Base-by-base conservation (phyloP, 2,329 filamentous ascomycete genomes). In the Cucurbitaria berberidis region DNA sequence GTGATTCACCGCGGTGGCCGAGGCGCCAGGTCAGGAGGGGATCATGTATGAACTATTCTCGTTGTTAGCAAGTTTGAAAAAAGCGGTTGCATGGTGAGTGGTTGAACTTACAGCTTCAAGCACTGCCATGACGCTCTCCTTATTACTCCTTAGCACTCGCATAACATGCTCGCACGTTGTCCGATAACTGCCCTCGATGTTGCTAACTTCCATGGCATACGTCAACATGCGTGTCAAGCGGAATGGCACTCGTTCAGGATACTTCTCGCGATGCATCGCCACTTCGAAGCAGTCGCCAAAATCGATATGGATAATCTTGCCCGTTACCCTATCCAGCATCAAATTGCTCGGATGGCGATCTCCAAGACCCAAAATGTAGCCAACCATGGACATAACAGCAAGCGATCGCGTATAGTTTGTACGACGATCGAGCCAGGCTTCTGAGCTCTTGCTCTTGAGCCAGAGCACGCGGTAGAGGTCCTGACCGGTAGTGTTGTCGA, bases 371-470 rank as follows among this genome's bases (percentile, higher is more conserved):
- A 99, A 86, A 61, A 99, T 98, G 76, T 99, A 99, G 59, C 95
- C 95, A n/a, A 98, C 95, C 92, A 99, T 99, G n/a, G 92, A 97
- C 95, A 99, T 99, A 68, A 99, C 95, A 65, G 91, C 95, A 1
- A 99, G 82, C 1, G 93, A 98, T 52, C 95, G 89, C 16, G 95
- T 99, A 78, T 99, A 99, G 73, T 96, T 99, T n/a, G 96, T 99
- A 47, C 95, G 89, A 38, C 95, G 86, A 76, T 98, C 95, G 29
- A 99, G 86, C 95, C 95, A 99, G 1, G 93, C 89, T 76, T 99
- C 95, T 0, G 93, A 97, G 57, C 90, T 96, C 82, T 97, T 97
- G 71, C 91, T 96, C 85, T 99, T 99, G 64, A 99, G 84, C 95
- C 96, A 99, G 30, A 99, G 81, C 1, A 99, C 93, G 32, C 95